Conservation (phyloP, 192 early-diverging fungal genomes). For the Backusella mclennaniae region DNA sequence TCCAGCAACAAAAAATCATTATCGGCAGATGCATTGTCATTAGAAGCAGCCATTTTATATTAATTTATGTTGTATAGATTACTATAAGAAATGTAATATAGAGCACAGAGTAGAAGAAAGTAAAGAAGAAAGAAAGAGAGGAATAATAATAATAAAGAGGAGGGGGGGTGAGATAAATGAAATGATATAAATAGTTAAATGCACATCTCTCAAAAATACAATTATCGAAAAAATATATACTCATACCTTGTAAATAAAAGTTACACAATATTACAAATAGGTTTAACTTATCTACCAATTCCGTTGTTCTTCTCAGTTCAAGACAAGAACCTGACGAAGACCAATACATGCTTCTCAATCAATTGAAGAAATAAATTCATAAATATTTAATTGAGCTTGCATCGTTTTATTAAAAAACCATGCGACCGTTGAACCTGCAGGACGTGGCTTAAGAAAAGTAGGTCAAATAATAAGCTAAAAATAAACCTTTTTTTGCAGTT, state of each 20-base stretch:
- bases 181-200: not conserved
- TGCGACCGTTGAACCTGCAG: not conserved
- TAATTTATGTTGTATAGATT: not conserved
- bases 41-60: not conserved
- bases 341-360: not conserved
- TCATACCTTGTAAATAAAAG: not conserved
- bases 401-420: not conserved
- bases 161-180: not conserved
- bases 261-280: not conserved
- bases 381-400: no score
- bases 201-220: slow-evolving; percentile 4
- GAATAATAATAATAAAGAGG: not conserved
- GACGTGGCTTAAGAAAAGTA: not conserved
- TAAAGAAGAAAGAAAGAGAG: not conserved
- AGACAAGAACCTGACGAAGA: not conserved
- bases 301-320: not conserved
- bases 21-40: not conserved
- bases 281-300: not conserved
- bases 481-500: not conserved
- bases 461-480: not conserved
- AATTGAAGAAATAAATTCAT: not conserved
- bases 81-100: not conserved
- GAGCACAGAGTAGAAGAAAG: not conserved
- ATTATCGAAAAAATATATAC: not conserved
- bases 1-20: not conserved